These are phyloP conservation scores for Trametes coccinea DNA, from an alignment of 768 basidiomycete species.

Conservation along the genomic window DNA sequence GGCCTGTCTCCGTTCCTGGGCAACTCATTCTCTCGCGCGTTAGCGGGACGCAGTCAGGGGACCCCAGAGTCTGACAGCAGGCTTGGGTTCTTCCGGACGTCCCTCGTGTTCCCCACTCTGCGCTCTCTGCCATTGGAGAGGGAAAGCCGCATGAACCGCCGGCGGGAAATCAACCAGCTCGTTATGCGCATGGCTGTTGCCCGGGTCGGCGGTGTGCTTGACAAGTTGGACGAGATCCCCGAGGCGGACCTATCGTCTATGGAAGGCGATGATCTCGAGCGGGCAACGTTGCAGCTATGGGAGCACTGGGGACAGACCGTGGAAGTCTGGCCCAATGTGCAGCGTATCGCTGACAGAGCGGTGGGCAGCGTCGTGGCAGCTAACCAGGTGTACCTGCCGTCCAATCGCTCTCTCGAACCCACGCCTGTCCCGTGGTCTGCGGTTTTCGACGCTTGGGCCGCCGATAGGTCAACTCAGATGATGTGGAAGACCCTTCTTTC, in stretches of 20 bases:
- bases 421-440: conserved; percentile 68
- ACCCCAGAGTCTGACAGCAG: conserved; percentile 24
- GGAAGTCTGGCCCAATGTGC: conserved; percentile 69
- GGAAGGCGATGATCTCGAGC: conserved; percentile 25
- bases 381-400: conserved; percentile 22
- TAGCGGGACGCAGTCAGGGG: conserved; percentile 18
- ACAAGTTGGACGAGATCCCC: conserved; percentile 33
- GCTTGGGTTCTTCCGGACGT: conserved; percentile 61
- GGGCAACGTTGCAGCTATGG: conserved; percentile 43
- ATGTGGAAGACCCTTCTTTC: conserved; percentile 64
- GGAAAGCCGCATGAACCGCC: conserved; percentile 55
- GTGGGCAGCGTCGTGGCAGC: conserved; percentile 61
- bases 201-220: conserved; percentile 67
- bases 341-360: conserved; percentile 74
- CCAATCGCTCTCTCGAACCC: conserved; percentile 50
- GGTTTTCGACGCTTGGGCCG: conserved; percentile 66
- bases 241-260: conserved; percentile 23
- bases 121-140: conserved; percentile 59
- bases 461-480: conserved; percentile 49
- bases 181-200: conserved; percentile 84
- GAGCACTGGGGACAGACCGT: conserved; percentile 69
- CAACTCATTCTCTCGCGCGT: conserved; percentile 21
- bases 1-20: conserved; percentile 39
- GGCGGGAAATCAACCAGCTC: conserved; percentile 78
- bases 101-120: conserved; percentile 63